Evolutionary conservation across 179 eudicot genomes (phyloP), one percentile per base, ranked within the genome.

Genomic region (Nepenthes alata): DNA sequence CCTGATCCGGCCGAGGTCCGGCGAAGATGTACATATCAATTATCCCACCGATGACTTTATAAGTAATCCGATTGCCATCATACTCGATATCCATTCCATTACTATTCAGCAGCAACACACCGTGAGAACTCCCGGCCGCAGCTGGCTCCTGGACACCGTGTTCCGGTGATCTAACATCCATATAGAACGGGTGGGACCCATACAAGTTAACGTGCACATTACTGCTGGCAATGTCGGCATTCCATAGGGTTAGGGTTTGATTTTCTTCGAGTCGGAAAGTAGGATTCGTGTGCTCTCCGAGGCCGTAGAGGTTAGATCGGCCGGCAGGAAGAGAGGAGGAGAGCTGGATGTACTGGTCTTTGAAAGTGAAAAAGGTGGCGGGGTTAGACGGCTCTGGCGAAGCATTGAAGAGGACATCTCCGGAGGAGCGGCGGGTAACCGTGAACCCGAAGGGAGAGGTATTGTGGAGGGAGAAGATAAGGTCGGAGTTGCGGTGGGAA

Each of bases 171-270:
- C 91, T 60, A 5, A 89, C 75, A 37, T 89, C 96, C 72, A 89
- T 66, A 38, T 89, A 89, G 62, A 89, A 89, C 11, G 97, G 97
- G 78, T 89, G 97, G 1, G 89, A 83, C 47, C 95, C 97, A 13
- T 89, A 87, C 0, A 87, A 65, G 49, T 89, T 89, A 7, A 81
- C 36, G 48, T 83, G 83, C 2, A 47, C n/a, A 35, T 51, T 85
- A 3, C 56, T 9, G 53, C 87, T 79, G 1, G 60, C 62, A 16
- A 72, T 77, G 67, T 87, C 91, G 11, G 83, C 80, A 45, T 75
- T 74, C 97, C 95, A 89, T 0, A 89, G 67, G 15, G 97, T 89
- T 0, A 85, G 69, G 3, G 84, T 89, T 58, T 85, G 89, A 65
- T 87, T 78, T 15, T 58, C 91, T 56, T 73, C 65, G 6, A 89